Evolutionary conservation across 75 land plant genomes (phyloP).

Genomic region (Pinus tabuliformis): DNA sequence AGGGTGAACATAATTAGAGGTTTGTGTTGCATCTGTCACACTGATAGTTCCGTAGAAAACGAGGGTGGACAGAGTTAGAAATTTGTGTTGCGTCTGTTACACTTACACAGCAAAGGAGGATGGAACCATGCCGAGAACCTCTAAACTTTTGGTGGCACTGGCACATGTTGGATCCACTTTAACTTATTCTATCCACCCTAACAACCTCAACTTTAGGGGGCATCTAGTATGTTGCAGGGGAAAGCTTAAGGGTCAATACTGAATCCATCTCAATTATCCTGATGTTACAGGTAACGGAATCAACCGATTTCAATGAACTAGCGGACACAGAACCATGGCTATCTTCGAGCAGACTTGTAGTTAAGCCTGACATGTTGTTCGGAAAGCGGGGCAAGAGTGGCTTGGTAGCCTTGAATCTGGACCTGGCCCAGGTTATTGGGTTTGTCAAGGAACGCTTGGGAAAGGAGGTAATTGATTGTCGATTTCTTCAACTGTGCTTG

Average conservation of each 20-base stretch:
- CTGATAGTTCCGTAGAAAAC: too few species aligned
- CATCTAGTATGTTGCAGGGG: background rate
- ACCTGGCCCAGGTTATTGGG: slow-evolving; percentile 39
- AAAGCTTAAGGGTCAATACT: too few species aligned
- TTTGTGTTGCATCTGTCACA: too few species aligned
- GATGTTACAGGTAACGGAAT: slow-evolving; percentile 30
- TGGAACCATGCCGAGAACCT: too few species aligned
- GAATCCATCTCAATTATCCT: background rate
- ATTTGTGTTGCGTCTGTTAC: too few species aligned
- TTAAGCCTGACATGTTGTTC: slow-evolving; percentile 63
- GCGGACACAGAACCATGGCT: slow-evolving; percentile 51
- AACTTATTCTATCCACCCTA: too few species aligned
- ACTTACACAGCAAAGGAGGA: too few species aligned
- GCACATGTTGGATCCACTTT: too few species aligned
- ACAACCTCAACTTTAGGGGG: background rate
- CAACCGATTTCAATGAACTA: slow-evolving; percentile 46
- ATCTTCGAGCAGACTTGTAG: slow-evolving; percentile 41
- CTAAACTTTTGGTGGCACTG: too few species aligned
- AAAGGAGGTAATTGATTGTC: slow-evolving; percentile 35
- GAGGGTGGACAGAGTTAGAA: too few species aligned
- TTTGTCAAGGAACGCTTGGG: slow-evolving; percentile 55
- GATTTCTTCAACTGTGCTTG: background rate
- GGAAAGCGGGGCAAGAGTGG: slow-evolving; percentile 68
- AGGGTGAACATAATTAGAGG: too few species aligned
- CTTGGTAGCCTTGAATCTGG: slow-evolving; percentile 52